Evolutionary conservation across 2,329 filamentous ascomycete species (phyloP).

Genomic region (Alternaria incomplexa): DNA sequence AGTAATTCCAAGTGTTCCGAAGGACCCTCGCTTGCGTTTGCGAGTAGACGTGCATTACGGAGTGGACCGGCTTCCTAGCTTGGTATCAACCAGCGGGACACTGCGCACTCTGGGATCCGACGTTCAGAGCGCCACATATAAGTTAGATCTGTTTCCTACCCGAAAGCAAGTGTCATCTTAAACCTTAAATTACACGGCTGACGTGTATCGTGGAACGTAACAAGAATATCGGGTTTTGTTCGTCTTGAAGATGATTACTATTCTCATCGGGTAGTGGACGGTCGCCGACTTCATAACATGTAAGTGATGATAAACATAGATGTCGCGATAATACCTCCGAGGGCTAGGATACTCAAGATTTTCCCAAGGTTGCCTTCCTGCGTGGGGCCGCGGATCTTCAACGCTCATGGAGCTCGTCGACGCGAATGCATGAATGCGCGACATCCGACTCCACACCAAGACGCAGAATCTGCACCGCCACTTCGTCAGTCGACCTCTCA

Average conservation of each 20-base stretch:
- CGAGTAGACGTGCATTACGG: constrained; percentile 3
- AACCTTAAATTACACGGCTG: not conserved
- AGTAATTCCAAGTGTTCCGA: not conserved
- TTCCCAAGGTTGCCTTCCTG: not conserved
- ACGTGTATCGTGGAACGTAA: not conserved
- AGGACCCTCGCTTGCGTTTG: not conserved
- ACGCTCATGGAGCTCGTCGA: not conserved
- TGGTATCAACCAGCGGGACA: not conserved
- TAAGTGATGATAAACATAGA: not conserved
- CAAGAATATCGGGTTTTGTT: not conserved
- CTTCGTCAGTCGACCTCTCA: not conserved
- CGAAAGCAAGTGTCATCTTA: not conserved
- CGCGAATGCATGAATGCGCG: not conserved
- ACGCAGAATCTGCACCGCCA: not conserved
- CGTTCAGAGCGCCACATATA: constrained; percentile 4
- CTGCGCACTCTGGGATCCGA: not conserved
- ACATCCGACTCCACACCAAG: not conserved
- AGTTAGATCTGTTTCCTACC: not conserved
- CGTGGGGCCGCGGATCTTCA: constrained; percentile 9
- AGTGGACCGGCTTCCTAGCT: not conserved
- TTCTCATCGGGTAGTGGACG: not conserved
- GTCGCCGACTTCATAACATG: not conserved
- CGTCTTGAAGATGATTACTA: not conserved
- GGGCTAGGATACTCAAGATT: not conserved
- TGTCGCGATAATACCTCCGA: not conserved